Base-by-base conservation (phyloP, 202 grass and related monocot species). In the Brachypodium distachyon region DNA sequence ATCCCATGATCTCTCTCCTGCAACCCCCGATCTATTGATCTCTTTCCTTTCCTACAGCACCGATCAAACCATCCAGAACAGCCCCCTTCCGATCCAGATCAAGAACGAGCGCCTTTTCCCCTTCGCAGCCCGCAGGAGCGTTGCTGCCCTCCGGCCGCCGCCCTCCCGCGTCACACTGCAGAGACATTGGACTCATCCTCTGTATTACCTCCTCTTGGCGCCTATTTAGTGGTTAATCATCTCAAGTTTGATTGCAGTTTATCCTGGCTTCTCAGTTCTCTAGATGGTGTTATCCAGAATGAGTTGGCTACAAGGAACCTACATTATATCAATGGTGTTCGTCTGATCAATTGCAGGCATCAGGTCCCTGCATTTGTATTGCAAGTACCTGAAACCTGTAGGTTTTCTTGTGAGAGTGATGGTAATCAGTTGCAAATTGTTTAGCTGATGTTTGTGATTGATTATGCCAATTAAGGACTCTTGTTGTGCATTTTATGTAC, bases 251-350 rank as follows among this genome's bases (percentile, higher is more conserved):
- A 46, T 79, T 99, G 49, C 89, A 99, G 96, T 85, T 84, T 99
- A 63, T 85, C 87, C 43, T 80, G 89, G 3, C 77, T 99, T 32
- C 85, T 87, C 43, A 74, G 62, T 61, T 88, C 87, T 71, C 33
- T 99, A 39, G 96, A 99, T 81, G 84, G 83, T 67, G 69, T 71
- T 88, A 86, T 96, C 60, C 86, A 85, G 67, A 91, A 93, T 75
- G 78, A 91, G 42, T 81, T 96, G 53, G 86, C 81, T 64, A 96
- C 70, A 76, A 91, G 89, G 76, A 91, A 71, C 59, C 16, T 74
- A n/a, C n/a, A n/a, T n/a, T n/a, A n/a, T n/a, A n/a, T n/a, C n/a
- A 99, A 57, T 99, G 96, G 92, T 96, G 92, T n/a, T n/a, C n/a
- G n/a, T 93, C 89, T 25, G n/a, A n/a, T n/a, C n/a, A n/a, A n/a